These are phyloP conservation scores for Calonectria naviculata DNA, from an alignment of 2,329 filamentous ascomycete genomes.

Conservation along the genomic window DNA sequence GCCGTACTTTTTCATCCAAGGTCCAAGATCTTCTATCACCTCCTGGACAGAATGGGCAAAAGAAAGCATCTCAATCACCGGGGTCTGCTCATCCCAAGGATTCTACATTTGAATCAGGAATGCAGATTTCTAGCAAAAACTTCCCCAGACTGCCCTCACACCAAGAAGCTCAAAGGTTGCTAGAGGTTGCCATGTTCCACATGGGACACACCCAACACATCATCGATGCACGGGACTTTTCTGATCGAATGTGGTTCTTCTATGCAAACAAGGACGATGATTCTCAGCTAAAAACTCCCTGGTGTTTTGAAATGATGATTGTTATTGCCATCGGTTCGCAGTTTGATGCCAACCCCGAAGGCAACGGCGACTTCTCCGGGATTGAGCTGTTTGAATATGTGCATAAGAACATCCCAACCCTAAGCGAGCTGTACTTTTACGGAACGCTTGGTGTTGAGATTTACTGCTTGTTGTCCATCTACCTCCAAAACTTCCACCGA, in stretches of 20 bases:
- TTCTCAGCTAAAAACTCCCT: conserved; percentile 33
- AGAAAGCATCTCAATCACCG: conserved; percentile 32
- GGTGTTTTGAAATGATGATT: conserved; percentile 41
- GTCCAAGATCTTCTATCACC: conserved; percentile 38
- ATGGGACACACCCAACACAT: conserved; percentile 41
- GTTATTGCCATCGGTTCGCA: conserved; percentile 39
- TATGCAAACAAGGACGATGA: conserved; percentile 37
- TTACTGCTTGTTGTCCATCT: conserved; percentile 39
- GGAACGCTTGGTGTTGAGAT: conserved; percentile 44
- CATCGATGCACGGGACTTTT: conserved; percentile 39
- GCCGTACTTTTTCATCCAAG: conserved; percentile 38
- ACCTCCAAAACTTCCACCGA: conserved; percentile 38
- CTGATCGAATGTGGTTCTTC: conserved; percentile 40
- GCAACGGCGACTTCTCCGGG: conserved; percentile 37
- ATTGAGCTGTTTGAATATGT: conserved; percentile 38
- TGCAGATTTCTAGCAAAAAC: conserved; percentile 35
- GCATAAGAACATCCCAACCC: conserved; percentile 39
- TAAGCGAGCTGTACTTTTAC: conserved; percentile 39
- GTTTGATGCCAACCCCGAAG: conserved; percentile 39
- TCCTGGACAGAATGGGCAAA: conserved; percentile 23
- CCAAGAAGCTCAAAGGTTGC: conserved; percentile 34
- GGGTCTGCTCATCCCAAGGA: conserved; percentile 30
- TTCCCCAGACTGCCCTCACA: conserved; percentile 36
- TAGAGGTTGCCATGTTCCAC: conserved; percentile 38
- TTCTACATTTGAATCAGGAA: conserved; percentile 23